These are phyloP conservation scores for Alternaria metachromatica DNA, from an alignment of 2,329 filamentous ascomycete species.

Conservation along the genomic window DNA sequence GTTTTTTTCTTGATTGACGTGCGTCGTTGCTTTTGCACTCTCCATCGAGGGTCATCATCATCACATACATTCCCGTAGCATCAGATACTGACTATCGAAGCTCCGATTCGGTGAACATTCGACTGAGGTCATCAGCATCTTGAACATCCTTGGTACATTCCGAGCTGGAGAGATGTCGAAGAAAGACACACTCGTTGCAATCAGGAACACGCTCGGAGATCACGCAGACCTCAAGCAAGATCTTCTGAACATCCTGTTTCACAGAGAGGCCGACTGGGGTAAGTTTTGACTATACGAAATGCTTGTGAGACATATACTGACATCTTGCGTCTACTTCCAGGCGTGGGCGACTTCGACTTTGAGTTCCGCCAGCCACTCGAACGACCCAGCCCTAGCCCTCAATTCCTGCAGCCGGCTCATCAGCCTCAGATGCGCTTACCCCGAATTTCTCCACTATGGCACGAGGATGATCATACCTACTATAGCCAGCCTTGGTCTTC, in stretches of 20 bases:
- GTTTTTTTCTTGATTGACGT: too few relatives aligned
- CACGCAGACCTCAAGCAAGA: slow-evolving; percentile 31
- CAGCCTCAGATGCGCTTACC: slow-evolving; percentile 31
- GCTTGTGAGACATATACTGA: background rate
- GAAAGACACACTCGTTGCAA: slow-evolving; percentile 22
- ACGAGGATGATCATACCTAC: background rate
- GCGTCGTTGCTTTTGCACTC: too few relatives aligned
- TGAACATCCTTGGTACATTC: slow-evolving; percentile 27
- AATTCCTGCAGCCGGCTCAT: slow-evolving; percentile 34
- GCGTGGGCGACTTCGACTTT: slow-evolving; percentile 33
- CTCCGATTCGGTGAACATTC: slow-evolving; percentile 34
- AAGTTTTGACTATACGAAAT: background rate
- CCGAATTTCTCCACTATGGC: slow-evolving; percentile 21
- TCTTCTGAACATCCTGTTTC: slow-evolving; percentile 29
- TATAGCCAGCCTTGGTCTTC: background rate
- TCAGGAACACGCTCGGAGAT: slow-evolving; percentile 24
- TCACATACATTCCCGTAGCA: too few relatives aligned
- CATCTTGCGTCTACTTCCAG: background rate
- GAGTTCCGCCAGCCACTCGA: slow-evolving; percentile 5
- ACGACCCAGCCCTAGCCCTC: slow-evolving; percentile 14
- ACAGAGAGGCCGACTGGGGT: slow-evolving; percentile 31
- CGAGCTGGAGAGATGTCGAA: slow-evolving; percentile 26
- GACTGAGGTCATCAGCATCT: slow-evolving; percentile 19
- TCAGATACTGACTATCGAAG: slow-evolving; percentile 13
- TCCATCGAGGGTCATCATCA: too few relatives aligned